phyloP scores from a whole-genome alignment of 202 grass and related monocot genomes.

The Carex sylvatica region DNA sequence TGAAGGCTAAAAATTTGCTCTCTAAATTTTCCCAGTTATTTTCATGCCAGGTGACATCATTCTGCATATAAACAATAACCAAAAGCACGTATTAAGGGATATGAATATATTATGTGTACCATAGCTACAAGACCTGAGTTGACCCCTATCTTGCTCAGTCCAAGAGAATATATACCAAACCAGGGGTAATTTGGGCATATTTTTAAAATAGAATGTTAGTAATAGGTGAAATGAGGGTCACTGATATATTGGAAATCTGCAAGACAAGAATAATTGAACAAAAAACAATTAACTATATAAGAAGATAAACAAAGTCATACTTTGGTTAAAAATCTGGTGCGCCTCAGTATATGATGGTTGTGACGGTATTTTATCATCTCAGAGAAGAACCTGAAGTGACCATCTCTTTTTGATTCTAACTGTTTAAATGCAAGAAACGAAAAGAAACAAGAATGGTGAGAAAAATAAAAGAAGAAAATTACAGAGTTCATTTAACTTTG shows the following conservation, averaged over 20 bases:
- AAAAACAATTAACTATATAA: background rate
- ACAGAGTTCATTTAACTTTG: background rate
- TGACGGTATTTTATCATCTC: slow-evolving; percentile 91
- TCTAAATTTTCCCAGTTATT: slow-evolving; percentile 73
- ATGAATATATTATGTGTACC: background rate
- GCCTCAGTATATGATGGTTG: slow-evolving; percentile 58
- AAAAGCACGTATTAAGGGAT: background rate
- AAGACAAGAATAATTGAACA: slow-evolving; percentile 16
- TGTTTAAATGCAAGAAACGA: slow-evolving; percentile 29
- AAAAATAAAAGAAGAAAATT: background rate
- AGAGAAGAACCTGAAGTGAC: slow-evolving; percentile 87
- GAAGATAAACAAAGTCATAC: slow-evolving; percentile 40
- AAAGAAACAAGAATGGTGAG: slow-evolving; percentile 23
- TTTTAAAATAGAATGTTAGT: background rate
- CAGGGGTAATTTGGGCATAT: background rate
- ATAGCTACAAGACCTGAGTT: background rate
- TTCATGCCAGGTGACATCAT: slow-evolving; percentile 96
- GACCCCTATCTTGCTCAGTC: background rate
- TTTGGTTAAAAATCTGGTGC: slow-evolving; percentile 70
- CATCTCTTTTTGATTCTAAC: slow-evolving; percentile 68
- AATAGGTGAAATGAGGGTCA: background rate
- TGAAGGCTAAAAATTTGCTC: slow-evolving; percentile 97
- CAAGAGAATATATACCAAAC: background rate
- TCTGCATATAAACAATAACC: slow-evolving; percentile 46
- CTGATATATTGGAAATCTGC: background rate